These are phyloP conservation scores for Picochlorum sp. DNA, from an alignment of 139 green algal species.

Conservation along the genomic window DNA sequence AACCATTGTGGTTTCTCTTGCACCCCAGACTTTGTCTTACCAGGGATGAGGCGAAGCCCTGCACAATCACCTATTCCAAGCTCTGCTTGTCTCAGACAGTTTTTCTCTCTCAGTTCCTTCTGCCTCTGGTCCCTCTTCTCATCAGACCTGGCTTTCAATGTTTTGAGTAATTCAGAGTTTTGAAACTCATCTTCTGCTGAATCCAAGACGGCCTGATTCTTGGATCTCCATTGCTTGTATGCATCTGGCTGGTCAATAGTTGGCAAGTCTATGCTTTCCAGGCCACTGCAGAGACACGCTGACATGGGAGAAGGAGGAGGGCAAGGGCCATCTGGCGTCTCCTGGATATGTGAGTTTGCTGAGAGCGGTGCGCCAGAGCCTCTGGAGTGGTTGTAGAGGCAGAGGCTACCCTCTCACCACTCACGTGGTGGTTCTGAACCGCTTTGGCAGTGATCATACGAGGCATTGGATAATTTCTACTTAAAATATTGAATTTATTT, in stretches of 20 bases:
- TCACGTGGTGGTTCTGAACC: too few species aligned
- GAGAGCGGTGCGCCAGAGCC: too few species aligned
- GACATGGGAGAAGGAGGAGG: neutral
- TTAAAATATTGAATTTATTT: too few species aligned
- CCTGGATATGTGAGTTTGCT: too few species aligned
- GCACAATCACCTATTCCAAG: constrained; percentile 68
- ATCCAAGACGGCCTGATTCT: constrained; percentile 14
- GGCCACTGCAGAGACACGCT: neutral
- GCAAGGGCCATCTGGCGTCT: neutral
- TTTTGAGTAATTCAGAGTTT: constrained; percentile 21
- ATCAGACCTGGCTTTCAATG: constrained; percentile 18
- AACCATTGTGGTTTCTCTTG: constrained; percentile 52
- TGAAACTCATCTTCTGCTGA: constrained; percentile 24
- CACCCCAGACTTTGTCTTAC: constrained; percentile 45
- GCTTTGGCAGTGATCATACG: too few species aligned
- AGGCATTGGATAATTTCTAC: too few species aligned
- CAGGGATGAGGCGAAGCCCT: constrained; percentile 54
- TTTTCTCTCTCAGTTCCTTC: constrained; percentile 48
- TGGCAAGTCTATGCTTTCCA: neutral
- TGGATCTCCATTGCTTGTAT: neutral
- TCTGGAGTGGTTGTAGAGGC: too few species aligned
- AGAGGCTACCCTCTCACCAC: too few species aligned
- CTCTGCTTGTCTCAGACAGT: constrained; percentile 66
- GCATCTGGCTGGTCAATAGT: neutral
- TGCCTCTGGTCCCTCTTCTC: constrained; percentile 13